These are phyloP conservation scores for Athelia psychrophila DNA, from an alignment of 1,284 basidiomycete species.

Conservation along the genomic window DNA sequence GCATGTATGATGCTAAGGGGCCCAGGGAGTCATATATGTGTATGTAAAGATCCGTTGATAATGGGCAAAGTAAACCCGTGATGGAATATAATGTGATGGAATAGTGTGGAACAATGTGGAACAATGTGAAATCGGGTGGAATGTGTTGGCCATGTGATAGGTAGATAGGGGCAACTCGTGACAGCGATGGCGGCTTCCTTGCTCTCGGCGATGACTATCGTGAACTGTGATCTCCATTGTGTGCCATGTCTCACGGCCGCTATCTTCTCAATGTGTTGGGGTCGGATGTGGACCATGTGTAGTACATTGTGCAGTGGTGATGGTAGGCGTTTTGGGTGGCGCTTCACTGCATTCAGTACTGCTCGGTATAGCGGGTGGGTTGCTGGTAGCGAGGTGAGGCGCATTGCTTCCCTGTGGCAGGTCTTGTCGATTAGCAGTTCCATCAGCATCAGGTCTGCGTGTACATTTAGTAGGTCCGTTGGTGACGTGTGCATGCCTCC, in stretches of 20 bases:
- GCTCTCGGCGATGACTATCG: not conserved
- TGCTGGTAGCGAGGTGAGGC: constrained; percentile 27
- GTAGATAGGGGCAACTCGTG: too few relatives aligned
- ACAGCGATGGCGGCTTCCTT: constrained; percentile 6
- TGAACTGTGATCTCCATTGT: constrained; percentile 2
- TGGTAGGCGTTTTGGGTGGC: constrained; percentile 5
- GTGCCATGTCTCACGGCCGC: not conserved
- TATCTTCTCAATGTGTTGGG: constrained; percentile 14
- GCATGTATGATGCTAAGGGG: too few relatives aligned
- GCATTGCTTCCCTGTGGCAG: constrained; percentile 21
- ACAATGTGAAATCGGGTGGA: too few relatives aligned
- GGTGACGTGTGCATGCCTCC: not conserved
- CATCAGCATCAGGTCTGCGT: constrained; percentile 30
- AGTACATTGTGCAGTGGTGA: constrained; percentile 17
- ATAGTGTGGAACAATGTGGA: too few relatives aligned
- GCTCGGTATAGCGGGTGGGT: constrained; percentile 27
- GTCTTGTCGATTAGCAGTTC: constrained; percentile 20
- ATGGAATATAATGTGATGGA: too few relatives aligned
- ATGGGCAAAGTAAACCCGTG: too few relatives aligned
- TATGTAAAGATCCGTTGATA: too few relatives aligned
- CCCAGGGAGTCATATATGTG: too few relatives aligned
- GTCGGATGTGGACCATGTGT: constrained; percentile 5
- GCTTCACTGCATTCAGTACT: constrained; percentile 9
- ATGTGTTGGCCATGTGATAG: too few relatives aligned
- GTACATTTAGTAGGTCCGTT: not conserved